phyloP scores from a whole-genome alignment of 1,284 basidiomycete genomes.

The Papiliotrema nemorosa region DNA sequence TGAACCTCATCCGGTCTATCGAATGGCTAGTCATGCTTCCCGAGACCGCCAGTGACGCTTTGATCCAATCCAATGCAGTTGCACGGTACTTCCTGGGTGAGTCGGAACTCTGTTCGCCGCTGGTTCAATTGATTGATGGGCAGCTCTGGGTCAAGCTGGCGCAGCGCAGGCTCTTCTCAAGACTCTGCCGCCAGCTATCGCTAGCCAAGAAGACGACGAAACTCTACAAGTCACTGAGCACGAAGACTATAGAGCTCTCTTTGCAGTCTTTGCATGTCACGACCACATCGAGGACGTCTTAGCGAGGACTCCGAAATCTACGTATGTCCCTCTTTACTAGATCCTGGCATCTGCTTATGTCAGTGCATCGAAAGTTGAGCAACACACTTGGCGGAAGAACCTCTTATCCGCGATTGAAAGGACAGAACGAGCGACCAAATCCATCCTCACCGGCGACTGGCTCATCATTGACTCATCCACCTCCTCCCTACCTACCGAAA shows the following conservation, averaged over 20 bases:
- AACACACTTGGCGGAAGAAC: constrained; percentile 32
- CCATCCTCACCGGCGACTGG: constrained; percentile 53
- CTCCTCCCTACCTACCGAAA: constrained; percentile 16
- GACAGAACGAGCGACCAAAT: constrained; percentile 45
- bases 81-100: constrained; percentile 80
- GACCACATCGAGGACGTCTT: constrained; percentile 37
- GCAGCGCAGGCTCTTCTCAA: constrained; percentile 65
- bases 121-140: too few species aligned
- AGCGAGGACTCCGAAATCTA: constrained; percentile 24
- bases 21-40: constrained; percentile 88
- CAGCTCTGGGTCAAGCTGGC: constrained; percentile 69
- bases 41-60: constrained; percentile 68
- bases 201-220: constrained; percentile 60
- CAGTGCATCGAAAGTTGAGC: constrained; percentile 31
- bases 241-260: constrained; percentile 26
- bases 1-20: constrained; percentile 74
- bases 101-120: constrained; percentile 35
- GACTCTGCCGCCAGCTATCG: constrained; percentile 60
- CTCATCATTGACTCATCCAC: constrained; percentile 45
- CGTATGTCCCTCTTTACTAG: constrained; percentile 11
- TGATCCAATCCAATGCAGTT: constrained; percentile 80
- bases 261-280: constrained; percentile 34
- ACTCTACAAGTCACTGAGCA: constrained; percentile 32
- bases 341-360: constrained; percentile 5
- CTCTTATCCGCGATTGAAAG: constrained; percentile 42